Evolutionary conservation across 345 rosid species (phyloP).

Genomic region (Camelina neglecta): DNA sequence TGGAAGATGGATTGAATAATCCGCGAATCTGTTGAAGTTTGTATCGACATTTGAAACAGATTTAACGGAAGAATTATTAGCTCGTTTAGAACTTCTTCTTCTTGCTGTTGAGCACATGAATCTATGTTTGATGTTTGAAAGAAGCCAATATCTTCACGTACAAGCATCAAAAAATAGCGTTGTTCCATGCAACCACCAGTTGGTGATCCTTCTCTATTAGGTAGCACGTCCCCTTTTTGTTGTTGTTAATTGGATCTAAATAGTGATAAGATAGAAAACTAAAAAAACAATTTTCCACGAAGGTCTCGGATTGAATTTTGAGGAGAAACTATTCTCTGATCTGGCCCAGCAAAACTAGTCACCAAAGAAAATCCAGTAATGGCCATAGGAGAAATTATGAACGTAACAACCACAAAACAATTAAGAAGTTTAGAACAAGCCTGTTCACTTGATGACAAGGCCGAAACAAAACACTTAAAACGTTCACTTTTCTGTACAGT

Average conservation of each 20-base stretch:
- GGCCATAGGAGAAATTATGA: conserved; percentile 6
- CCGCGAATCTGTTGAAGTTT: conserved; percentile 50
- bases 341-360: conserved; percentile 1
- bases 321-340: conserved; percentile 1
- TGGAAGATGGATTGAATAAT: conserved; percentile 63
- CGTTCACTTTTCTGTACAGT: conserved; percentile 40
- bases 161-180: conserved; percentile 44
- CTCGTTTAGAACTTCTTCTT: conserved; percentile 23
- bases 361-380: background rate
- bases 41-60: conserved; percentile 48
- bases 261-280: background rate
- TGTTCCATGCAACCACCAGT: conserved; percentile 53
- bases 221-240: conserved; percentile 31
- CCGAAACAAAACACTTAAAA: conserved; percentile 6
- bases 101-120: conserved; percentile 16
- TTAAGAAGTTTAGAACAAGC: conserved; percentile 15
- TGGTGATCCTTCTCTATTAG: conserved; percentile 40
- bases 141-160: conserved; percentile 43
- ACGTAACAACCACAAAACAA: background rate
- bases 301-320: background rate
- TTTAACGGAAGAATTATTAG: background rate
- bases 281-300: background rate
- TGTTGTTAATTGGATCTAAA: background rate
- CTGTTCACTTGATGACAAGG: conserved; percentile 29
- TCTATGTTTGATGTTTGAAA: conserved; percentile 17